Evolutionary conservation across 2,329 filamentous ascomycete genomes (phyloP).

Genomic region (Exserohilum rostratum): DNA sequence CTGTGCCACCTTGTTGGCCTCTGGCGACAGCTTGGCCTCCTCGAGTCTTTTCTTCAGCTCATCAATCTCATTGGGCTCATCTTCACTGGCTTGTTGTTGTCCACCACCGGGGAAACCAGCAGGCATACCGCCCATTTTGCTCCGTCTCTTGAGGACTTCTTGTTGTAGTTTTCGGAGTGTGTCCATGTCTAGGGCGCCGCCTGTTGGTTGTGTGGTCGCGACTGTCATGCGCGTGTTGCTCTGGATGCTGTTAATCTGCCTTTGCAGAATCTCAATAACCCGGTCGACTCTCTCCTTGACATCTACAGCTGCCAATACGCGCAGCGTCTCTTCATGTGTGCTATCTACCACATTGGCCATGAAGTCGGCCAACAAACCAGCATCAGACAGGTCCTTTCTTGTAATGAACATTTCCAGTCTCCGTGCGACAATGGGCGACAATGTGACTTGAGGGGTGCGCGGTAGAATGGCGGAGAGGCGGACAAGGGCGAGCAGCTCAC

Average conservation of each 20-base stretch:
- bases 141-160: constrained; percentile 48
- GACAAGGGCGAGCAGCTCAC: constrained; percentile 84
- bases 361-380: constrained; percentile 88
- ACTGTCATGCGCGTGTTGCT: constrained; percentile 85
- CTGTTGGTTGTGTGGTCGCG: constrained; percentile 66
- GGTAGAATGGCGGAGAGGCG: constrained; percentile 84
- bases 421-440: constrained; percentile 85
- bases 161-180: constrained; percentile 52
- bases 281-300: constrained; percentile 78
- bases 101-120: constrained; percentile 50
- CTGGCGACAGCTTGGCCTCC: constrained; percentile 77
- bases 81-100: constrained; percentile 62
- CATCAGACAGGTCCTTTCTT: constrained; percentile 80
- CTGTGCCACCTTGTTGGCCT: constrained; percentile 89
- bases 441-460: constrained; percentile 66
- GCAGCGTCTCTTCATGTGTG: constrained; percentile 87
- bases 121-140: constrained; percentile 43
- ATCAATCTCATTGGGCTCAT: constrained; percentile 87
- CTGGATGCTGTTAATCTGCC: constrained; percentile 83
- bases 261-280: constrained; percentile 81
- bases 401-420: constrained; percentile 87
- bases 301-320: constrained; percentile 80
- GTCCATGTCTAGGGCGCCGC: constrained; percentile 51
- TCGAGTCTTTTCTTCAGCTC: constrained; percentile 89
- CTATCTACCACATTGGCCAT: constrained; percentile 93